Base-by-base conservation (phyloP, 768 basidiomycete genomes). In the Trichaptum fuscoviolaceum region DNA sequence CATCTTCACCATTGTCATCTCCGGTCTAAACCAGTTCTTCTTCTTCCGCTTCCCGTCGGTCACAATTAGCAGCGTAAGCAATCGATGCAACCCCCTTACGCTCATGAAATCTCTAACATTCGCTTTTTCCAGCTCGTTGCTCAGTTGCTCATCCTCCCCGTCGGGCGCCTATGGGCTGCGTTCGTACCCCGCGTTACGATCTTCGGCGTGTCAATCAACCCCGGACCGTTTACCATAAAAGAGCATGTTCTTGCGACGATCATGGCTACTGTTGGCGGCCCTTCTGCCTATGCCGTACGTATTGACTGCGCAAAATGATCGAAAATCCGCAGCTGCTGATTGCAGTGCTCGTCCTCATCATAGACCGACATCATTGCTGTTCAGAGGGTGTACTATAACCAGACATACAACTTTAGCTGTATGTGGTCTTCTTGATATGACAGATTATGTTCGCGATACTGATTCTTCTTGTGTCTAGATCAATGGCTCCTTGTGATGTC, bases 21-120 rank as follows among this genome's bases (percentile, higher is more conserved):
- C 86, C 9, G 86, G 85, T 34, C 75, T 88, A 63, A 90, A 92
- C 71, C 90, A 90, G 68, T 89, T 91, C 77, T 88, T 91, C 77
- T 88, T 85, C 81, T 90, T 91, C 77, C 87, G 89, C 20, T 89
- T 85, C 72, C 91, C 91, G 1, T 82, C 83, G 35, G 86, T 92
- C 15, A 78, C 79, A 23, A 82, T 92, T 67, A 81, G 81, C 20
- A 79, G 80, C 73, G 80, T 78, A 70, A 25, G 75, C 68, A 61
- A 25, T 12, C 59, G 7, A 61, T 3, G 15, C 2, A 61, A 24
- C 23, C 15, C 9, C 4, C 23, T 6, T 61, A 61, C 59, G 12
- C 15, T 3, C 20, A 15, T 64, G 63, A 6, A 18, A 62, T 74
- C 70, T 20, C 15, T 6, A 34, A 6, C 59, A 18, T 61, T 61